Conservation (phyloP, 2,329 filamentous ascomycete species). For the Alternaria sp. region DNA sequence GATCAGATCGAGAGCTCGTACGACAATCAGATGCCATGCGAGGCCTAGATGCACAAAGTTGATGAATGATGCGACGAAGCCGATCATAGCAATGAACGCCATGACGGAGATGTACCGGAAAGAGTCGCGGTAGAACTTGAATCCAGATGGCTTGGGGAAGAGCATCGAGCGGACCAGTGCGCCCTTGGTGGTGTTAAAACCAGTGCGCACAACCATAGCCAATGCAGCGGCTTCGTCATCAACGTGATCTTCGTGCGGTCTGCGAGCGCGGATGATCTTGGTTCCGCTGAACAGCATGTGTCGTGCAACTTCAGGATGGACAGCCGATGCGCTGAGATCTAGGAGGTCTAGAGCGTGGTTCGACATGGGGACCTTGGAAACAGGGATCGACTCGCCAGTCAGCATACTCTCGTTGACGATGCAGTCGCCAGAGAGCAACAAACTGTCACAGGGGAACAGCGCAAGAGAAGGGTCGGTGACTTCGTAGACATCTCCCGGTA, state of each 20-base stretch:
- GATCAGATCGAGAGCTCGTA: conserved; percentile 91
- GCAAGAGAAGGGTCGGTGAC: conserved; percentile 89
- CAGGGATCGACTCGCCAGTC: conserved; percentile 94
- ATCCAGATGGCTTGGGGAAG: conserved; percentile 96
- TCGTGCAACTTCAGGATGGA: conserved; percentile 81
- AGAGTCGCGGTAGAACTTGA: conserved; percentile 98
- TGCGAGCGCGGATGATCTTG: conserved; percentile 87
- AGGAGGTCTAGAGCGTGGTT: conserved; percentile 79
- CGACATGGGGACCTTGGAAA: conserved; percentile 86
- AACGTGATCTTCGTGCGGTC: conserved; percentile 83
- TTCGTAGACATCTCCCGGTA: conserved; percentile 96
- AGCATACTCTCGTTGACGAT: conserved; percentile 99
- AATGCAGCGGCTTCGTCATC: conserved; percentile 91
- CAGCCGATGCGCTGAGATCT: conserved; percentile 79
- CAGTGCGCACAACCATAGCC: conserved; percentile 90
- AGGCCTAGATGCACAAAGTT: conserved; percentile 89
- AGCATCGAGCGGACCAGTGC: conserved; percentile 96
- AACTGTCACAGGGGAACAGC: conserved; percentile 90
- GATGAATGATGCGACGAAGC: conserved; percentile 88
- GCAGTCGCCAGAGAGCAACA: conserved; percentile 90
- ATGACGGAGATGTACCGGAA: conserved; percentile 98
- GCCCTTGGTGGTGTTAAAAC: conserved; percentile 97
- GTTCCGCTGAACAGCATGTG: conserved; percentile 96
- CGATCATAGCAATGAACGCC: conserved; percentile 82
- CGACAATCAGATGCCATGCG: conserved; percentile 87